A percentile compares a stretch with the other conserved stretches of the same genome.
phyloP scores from a whole-genome alignment of 225 moss, liverwort and hornwort species.

The Sphagnum contortum region DNA sequence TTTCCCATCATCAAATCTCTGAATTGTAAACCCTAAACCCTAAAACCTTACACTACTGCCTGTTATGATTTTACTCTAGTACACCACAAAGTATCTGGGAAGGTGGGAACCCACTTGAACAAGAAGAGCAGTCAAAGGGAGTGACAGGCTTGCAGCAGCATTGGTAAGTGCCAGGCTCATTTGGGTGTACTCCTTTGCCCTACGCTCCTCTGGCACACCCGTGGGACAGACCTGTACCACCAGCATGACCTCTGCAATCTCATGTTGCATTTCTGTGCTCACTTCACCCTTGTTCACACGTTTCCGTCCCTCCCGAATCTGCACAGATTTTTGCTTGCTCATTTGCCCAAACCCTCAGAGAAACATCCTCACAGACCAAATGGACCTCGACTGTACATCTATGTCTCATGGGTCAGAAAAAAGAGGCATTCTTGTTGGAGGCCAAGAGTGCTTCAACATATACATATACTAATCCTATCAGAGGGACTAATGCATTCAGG shows the following conservation, averaged over 20 bases:
- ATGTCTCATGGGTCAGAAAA: no score
- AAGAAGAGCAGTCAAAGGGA: slow-evolving; percentile 84
- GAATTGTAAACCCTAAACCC: no score
- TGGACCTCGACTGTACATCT: no score
- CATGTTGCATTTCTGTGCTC: slow-evolving; percentile 30
- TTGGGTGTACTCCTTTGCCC: slow-evolving; percentile 44
- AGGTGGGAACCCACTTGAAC: slow-evolving; percentile 45
- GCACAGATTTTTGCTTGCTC: slow-evolving; percentile 1
- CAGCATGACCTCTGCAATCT: slow-evolving; percentile 81
- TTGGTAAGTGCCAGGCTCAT: slow-evolving; percentile 54
- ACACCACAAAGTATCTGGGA: no score
- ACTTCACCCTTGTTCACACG: slow-evolving; percentile 17
- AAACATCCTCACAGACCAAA: no score
- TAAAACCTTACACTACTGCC: no score
- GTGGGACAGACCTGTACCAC: slow-evolving; percentile 72
- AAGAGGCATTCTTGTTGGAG: no score
- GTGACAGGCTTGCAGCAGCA: slow-evolving; percentile 46
- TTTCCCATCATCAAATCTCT: no score
- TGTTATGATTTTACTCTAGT: no score
- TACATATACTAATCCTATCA: no score
- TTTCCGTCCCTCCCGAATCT: slow-evolving; percentile 96
- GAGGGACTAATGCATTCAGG: no score
- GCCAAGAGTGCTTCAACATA: no score
- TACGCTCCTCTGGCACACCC: slow-evolving; percentile 67
- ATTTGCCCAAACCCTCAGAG: background rate